Conservation (phyloP, 805 yeast genomes). For the Phaffomyces opuntiae region DNA sequence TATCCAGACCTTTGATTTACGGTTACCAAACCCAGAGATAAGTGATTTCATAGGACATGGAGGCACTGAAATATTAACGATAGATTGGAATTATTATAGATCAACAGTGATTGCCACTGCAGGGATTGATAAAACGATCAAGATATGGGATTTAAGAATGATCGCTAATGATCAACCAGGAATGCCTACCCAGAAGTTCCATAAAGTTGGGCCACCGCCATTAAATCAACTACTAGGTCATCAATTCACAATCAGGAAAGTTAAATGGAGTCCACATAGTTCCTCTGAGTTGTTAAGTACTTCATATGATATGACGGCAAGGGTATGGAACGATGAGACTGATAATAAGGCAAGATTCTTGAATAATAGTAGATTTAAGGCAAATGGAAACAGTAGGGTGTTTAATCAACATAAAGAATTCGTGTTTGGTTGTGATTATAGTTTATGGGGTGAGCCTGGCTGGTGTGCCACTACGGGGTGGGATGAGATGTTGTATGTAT, state of each 20-base stretch:
- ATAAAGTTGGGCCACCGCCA: constrained; percentile 55
- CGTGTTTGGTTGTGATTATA: constrained; percentile 91
- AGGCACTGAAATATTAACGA: constrained; percentile 71
- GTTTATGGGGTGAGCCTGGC: constrained; percentile 94
- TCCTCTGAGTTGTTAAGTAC: constrained; percentile 64
- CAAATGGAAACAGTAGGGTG: constrained; percentile 44
- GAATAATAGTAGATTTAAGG: constrained; percentile 35
- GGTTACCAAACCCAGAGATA: constrained; percentile 55
- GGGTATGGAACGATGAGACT: constrained; percentile 76
- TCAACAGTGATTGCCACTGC: constrained; percentile 76
- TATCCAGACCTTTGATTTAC: constrained; percentile 74
- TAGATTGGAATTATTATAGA: constrained; percentile 90
- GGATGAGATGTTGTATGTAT: constrained; percentile 91
- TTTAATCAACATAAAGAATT: constrained; percentile 78
- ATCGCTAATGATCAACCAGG: constrained; percentile 29
- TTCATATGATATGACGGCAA: constrained; percentile 88
- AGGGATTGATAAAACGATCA: constrained; percentile 82
- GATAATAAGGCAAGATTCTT: constrained; percentile 47
- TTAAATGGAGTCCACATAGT: constrained; percentile 86
- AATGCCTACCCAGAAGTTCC: constrained; percentile 26
- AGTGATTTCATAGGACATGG: constrained; percentile 64
- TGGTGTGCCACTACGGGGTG: constrained; percentile 94
- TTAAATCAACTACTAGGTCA: constrained; percentile 78
- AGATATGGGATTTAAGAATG: constrained; percentile 86
- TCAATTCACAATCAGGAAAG: constrained; percentile 78